phyloP scores from a whole-genome alignment of 371 early-diverging fungal species.

The Mucor indicus region DNA sequence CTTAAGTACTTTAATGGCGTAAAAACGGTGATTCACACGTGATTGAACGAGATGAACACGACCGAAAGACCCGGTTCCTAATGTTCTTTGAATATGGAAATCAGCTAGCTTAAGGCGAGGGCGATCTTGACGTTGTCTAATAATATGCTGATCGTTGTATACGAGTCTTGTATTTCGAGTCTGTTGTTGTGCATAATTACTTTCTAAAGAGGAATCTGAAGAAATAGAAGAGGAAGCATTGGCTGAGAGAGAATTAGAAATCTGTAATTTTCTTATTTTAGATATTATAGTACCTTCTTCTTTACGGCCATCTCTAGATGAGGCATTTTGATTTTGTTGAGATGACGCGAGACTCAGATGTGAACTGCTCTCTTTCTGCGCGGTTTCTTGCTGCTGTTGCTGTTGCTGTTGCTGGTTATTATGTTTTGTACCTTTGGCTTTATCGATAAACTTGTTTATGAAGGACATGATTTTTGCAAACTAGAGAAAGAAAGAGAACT shows the following conservation, averaged over 20 bases:
- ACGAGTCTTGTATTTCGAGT: slow-evolving; percentile 1
- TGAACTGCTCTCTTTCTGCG: no score
- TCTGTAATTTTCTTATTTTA: no score
- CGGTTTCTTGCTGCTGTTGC: not conserved
- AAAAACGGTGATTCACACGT: slow-evolving; percentile 74
- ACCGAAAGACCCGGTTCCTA: slow-evolving; percentile 99
- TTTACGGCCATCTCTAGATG: no score
- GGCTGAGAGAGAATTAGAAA: no score
- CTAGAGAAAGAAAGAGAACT: not conserved
- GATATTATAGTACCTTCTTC: no score
- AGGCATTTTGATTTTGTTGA: no score
- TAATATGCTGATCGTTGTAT: slow-evolving; percentile 31
- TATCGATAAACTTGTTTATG: slow-evolving; percentile 24
- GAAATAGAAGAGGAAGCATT: no score
- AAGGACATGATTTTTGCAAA: slow-evolving; percentile 16
- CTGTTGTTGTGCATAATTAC: not conserved
- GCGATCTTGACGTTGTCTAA: slow-evolving; percentile 33
- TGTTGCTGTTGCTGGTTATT: not conserved
- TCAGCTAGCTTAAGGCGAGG: slow-evolving; percentile 65
- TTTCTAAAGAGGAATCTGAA: not conserved
- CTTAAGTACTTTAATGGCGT: slow-evolving; percentile 97
- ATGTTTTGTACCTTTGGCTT: slow-evolving; percentile 19
- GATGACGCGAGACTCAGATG: no score
- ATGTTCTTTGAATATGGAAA: slow-evolving; percentile 69
- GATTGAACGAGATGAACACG: slow-evolving; percentile 92